Conservation (phyloP, 441 rosid genomes). For the Jatropha podagrica region DNA sequence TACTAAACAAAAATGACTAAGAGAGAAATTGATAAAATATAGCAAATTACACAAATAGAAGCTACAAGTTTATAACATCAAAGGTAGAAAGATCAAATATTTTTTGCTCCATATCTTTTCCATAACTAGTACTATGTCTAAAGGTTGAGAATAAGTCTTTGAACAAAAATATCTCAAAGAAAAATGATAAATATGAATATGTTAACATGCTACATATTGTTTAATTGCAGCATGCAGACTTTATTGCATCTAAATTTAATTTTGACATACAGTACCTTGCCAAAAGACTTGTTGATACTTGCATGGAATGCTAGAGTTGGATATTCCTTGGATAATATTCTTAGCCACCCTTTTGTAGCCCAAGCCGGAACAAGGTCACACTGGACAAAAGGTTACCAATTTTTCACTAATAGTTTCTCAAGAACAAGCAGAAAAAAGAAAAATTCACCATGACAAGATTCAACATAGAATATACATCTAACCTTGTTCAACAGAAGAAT, state of each 20-base stretch:
- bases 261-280: slow-evolving; percentile 53
- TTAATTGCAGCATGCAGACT: background rate
- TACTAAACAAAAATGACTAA: background rate
- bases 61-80: background rate
- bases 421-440: background rate
- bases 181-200: background rate
- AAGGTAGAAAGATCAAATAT: background rate
- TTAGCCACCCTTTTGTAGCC: slow-evolving; percentile 94
- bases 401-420: slow-evolving; percentile 7
- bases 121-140: background rate
- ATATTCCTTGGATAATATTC: slow-evolving; percentile 83
- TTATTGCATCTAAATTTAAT: background rate
- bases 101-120: background rate
- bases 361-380: slow-evolving; percentile 98
- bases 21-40: background rate
- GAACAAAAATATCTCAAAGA: background rate
- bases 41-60: background rate
- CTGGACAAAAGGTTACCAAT: slow-evolving; percentile 32
- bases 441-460: background rate
- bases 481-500: slow-evolving; percentile 88
- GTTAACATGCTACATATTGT: background rate
- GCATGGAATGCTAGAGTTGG: slow-evolving; percentile 99
- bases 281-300: slow-evolving; percentile 84
- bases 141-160: background rate
- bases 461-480: slow-evolving; percentile 17